Percentiles rank a stretch among this genome's conserved stretches.
phyloP scores from a whole-genome alignment of 257 asterid genomes.

The Pogostemon cablin region DNA sequence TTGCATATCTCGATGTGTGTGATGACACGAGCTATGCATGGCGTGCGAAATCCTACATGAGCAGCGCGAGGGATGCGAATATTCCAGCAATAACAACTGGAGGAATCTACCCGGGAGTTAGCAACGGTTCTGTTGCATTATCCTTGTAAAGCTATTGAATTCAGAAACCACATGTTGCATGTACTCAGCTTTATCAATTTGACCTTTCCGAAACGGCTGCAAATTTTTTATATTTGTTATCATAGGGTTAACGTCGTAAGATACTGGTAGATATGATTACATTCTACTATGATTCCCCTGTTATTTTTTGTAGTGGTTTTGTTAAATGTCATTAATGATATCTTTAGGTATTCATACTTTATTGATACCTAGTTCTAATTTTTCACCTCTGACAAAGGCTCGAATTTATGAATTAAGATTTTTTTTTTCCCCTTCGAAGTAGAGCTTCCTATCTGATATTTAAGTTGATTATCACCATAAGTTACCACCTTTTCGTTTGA shows the following conservation, averaged over 20 bases:
- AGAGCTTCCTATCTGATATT: background rate
- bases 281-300: background rate
- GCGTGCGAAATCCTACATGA: constrained; percentile 84
- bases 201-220: constrained; percentile 13
- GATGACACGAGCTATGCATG: constrained; percentile 80
- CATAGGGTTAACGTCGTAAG: background rate
- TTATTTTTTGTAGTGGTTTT: background rate
- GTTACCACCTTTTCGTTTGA: background rate
- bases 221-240: background rate
- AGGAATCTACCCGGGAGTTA: constrained; percentile 98
- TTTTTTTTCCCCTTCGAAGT: background rate
- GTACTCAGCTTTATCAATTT: background rate
- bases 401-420: no score
- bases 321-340: background rate
- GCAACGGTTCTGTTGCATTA: constrained; percentile 71
- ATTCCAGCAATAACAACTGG: constrained; percentile 90
- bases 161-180: constrained; percentile 12
- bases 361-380: background rate
- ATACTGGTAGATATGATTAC: background rate
- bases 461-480: background rate
- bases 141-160: constrained; percentile 39
- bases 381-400: constrained; percentile 1
- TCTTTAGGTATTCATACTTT: background rate
- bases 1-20: constrained; percentile 92
- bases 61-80: constrained; percentile 66